Evolutionary conservation across 169 alveolate genomes (phyloP).

Genomic region (Toxoplasma gondii): DNA sequence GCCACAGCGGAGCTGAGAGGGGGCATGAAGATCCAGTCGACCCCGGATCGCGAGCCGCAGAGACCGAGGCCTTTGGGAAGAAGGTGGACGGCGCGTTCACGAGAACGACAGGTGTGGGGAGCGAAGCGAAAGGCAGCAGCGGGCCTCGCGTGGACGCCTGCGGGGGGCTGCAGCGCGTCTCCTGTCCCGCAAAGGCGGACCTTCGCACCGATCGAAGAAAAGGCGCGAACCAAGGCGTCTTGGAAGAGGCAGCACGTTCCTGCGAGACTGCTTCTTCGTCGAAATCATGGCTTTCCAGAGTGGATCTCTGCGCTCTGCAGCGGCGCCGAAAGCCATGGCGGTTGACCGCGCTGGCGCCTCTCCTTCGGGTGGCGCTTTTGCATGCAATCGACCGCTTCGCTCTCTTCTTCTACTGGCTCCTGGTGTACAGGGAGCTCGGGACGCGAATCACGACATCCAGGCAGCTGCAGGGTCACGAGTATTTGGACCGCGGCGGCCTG

Average conservation of each 20-base stretch:
- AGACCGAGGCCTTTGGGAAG: neutral
- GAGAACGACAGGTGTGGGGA: neutral
- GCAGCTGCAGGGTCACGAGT: slow-evolving; percentile 32
- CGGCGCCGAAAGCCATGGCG: too few species aligned
- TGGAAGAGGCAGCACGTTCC: too few species aligned
- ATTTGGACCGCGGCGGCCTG: slow-evolving; percentile 16
- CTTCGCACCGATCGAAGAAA: too few species aligned
- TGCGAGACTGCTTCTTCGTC: too few species aligned
- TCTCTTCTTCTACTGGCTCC: slow-evolving; percentile 14
- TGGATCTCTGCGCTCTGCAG: too few species aligned
- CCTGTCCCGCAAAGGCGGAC: too few species aligned
- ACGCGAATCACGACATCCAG: slow-evolving; percentile 32
- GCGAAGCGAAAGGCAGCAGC: neutral
- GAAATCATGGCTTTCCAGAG: too few species aligned
- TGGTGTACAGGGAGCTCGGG: slow-evolving; percentile 8
- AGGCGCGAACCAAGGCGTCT: too few species aligned
- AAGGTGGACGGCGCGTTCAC: neutral
- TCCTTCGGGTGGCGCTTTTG: neutral
- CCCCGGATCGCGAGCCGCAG: neutral
- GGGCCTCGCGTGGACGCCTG: neutral
- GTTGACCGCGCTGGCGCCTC: too few species aligned
- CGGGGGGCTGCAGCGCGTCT: too few species aligned
- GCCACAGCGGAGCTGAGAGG: neutral
- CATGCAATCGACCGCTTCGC: neutral
- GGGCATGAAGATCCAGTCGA: too few species aligned